Percentiles rank a stretch among this genome's conserved stretches.
phyloP scores from a whole-genome alignment of 2,329 filamentous ascomycete genomes.

The Aureobasidium sp. region DNA sequence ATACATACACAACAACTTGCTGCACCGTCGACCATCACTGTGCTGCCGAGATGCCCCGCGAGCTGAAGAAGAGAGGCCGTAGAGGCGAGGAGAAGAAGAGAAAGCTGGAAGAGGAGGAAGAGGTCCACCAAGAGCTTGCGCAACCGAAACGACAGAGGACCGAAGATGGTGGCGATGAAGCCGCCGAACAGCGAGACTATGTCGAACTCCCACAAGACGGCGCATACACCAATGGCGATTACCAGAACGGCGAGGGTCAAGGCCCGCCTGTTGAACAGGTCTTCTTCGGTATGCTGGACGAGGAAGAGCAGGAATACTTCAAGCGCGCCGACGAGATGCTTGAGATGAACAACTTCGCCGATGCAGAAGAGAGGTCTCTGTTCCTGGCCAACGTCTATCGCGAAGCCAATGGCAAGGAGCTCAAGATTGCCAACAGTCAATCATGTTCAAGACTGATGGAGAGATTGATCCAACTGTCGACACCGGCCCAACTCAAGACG shows the following conservation, averaged over 20 bases:
- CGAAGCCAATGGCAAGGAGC: constrained; percentile 83
- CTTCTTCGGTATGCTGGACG: constrained; percentile 88
- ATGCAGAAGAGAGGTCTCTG: constrained; percentile 50
- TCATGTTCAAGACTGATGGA: constrained; percentile 92
- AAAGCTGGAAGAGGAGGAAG: constrained; percentile 40
- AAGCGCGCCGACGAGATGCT: constrained; percentile 81
- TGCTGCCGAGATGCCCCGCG: constrained; percentile 45
- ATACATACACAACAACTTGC: background rate
- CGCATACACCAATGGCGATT: constrained; percentile 25
- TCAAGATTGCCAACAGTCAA: constrained; percentile 93
- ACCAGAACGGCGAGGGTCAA: constrained; percentile 24
- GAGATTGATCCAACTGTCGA: constrained; percentile 75
- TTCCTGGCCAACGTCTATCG: constrained; percentile 71
- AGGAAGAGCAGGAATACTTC: constrained; percentile 95
- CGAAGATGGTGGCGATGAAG: constrained; percentile 25
- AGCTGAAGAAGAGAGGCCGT: constrained; percentile 50
- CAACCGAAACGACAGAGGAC: constrained; percentile 30
- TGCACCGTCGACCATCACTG: background rate
- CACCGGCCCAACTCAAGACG: constrained; percentile 69
- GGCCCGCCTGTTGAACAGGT: constrained; percentile 49
- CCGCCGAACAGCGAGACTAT: constrained; percentile 27
- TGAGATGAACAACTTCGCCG: constrained; percentile 78
- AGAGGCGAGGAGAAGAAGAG: constrained; percentile 45
- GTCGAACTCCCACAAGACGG: constrained; percentile 21
- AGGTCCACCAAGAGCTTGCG: constrained; percentile 27